Percentiles rank a stretch among this genome's conserved stretches.
These are phyloP conservation scores for Dunaliella salina DNA, from an alignment of 163 green algal genomes.

Conservation along the genomic window DNA sequence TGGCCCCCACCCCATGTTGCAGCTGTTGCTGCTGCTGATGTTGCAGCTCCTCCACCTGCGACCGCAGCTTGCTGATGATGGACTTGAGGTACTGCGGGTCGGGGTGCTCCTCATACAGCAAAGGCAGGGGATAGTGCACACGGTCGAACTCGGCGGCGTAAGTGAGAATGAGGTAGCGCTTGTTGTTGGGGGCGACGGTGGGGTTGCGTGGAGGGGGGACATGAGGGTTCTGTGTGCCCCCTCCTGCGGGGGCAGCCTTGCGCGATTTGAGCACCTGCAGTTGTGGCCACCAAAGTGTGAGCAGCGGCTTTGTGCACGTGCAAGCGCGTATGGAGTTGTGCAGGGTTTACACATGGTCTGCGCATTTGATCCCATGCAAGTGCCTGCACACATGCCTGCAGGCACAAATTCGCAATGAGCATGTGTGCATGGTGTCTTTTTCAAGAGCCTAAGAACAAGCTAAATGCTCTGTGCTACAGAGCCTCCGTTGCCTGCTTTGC, in stretches of 20 bases:
- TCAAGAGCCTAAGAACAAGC: no score
- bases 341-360: no score
- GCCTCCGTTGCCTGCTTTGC: no score
- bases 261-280: conserved; percentile 69
- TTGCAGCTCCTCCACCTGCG: conserved; percentile 44
- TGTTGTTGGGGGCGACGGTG: conserved; percentile 53
- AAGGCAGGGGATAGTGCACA: conserved; percentile 84
- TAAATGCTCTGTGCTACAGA: no score
- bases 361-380: no score
- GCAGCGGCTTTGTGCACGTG: no score
- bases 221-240: background rate
- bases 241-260: conserved; percentile 9
- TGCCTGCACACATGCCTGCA: no score
- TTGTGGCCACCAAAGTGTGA: conserved; percentile 32
- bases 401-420: no score
- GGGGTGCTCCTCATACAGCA: conserved; percentile 67
- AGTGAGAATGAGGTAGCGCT: conserved; percentile 90
- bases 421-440: no score
- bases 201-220: conserved; percentile 1
- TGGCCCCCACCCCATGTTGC: background rate
- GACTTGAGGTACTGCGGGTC: conserved; percentile 51
- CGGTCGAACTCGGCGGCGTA: conserved; percentile 79
- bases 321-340: no score
- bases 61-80: conserved; percentile 41
- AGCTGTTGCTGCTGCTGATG: background rate